Conservation (phyloP, 495 filamentous ascomycete species). For the Talaromyces nanjingensis region DNA sequence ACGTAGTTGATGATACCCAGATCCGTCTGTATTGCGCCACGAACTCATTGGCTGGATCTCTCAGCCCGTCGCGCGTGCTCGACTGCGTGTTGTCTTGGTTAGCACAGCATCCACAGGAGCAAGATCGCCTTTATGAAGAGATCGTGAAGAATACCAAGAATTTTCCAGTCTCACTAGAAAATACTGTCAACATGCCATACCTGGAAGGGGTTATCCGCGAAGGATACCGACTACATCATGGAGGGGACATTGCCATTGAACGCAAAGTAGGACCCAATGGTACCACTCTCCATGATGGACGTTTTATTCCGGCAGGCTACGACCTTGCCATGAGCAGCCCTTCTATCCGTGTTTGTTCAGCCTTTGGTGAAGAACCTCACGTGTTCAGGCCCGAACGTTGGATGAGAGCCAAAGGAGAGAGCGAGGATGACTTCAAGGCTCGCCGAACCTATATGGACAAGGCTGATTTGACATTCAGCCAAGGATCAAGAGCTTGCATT, state of each 20-base stretch:
- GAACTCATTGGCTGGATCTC: conserved; percentile 37
- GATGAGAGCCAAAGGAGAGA: conserved; percentile 44
- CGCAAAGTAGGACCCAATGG: conserved; percentile 46
- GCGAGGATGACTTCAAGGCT: conserved; percentile 40
- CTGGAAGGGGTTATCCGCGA: conserved; percentile 57
- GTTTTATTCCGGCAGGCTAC: conserved; percentile 38
- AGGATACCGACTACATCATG: conserved; percentile 50
- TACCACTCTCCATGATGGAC: conserved; percentile 41
- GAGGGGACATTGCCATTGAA: conserved; percentile 45
- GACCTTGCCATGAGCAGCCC: conserved; percentile 43
- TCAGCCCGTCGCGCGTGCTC: conserved; percentile 32
- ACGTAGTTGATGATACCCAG: conserved; percentile 22
- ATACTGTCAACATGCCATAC: conserved; percentile 25
- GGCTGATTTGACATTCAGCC: conserved; percentile 41
- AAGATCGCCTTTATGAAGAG: conserved; percentile 25
- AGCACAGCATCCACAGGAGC: conserved; percentile 22
- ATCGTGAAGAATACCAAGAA: conserved; percentile 32
- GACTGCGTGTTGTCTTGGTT: conserved; percentile 35
- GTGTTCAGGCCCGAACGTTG: conserved; percentile 58
- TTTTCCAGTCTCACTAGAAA: conserved; percentile 21
- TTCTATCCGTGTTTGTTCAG: conserved; percentile 43
- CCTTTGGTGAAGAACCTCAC: conserved; percentile 61
- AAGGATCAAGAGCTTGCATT: conserved; percentile 47
- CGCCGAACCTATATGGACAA: conserved; percentile 28
- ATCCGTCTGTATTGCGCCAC: conserved; percentile 30